A percentile compares a stretch with the other conserved stretches of the same genome.
Evolutionary conservation across 1,284 basidiomycete genomes (phyloP).

Genomic region (Amylostereum chailletii): DNA sequence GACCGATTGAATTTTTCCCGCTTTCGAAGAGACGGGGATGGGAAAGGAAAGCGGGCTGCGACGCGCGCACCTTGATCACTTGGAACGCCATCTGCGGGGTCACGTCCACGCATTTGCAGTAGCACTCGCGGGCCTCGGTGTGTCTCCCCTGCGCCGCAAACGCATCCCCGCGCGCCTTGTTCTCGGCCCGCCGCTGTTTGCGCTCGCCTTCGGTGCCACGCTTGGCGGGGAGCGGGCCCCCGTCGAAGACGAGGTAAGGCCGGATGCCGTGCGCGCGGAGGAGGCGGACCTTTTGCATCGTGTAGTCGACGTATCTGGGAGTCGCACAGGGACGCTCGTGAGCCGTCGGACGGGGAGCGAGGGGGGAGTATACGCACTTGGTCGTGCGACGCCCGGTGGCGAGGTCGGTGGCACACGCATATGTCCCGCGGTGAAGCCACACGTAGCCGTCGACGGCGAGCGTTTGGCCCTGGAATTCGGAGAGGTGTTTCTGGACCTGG

Average conservation of each 20-base stretch:
- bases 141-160: conserved; percentile 73
- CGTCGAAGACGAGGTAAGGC: conserved; percentile 95
- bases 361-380: conserved; percentile 48
- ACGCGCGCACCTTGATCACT: conserved; percentile 75
- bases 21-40: neutral
- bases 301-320: conserved; percentile 87
- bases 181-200: conserved; percentile 61
- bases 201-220: conserved; percentile 82
- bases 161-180: conserved; percentile 60
- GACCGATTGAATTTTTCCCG: conserved; percentile 1
- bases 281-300: conserved; percentile 87
- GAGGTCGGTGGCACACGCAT: conserved; percentile 86
- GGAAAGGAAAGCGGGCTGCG: too few species aligned
- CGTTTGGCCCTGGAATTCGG: conserved; percentile 75
- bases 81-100: conserved; percentile 98
- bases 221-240: conserved; percentile 93
- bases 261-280: conserved; percentile 78
- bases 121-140: conserved; percentile 79
- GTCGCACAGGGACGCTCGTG: conserved; percentile 1
- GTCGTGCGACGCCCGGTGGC: conserved; percentile 78
- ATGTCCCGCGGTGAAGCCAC: conserved; percentile 95
- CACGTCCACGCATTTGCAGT: conserved; percentile 89
- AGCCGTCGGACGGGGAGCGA: neutral
- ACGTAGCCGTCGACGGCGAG: conserved; percentile 88
- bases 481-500: conserved; percentile 69